These are phyloP conservation scores for Erigeron canadensis DNA, from an alignment of 129 eudicot species.

Conservation along the genomic window DNA sequence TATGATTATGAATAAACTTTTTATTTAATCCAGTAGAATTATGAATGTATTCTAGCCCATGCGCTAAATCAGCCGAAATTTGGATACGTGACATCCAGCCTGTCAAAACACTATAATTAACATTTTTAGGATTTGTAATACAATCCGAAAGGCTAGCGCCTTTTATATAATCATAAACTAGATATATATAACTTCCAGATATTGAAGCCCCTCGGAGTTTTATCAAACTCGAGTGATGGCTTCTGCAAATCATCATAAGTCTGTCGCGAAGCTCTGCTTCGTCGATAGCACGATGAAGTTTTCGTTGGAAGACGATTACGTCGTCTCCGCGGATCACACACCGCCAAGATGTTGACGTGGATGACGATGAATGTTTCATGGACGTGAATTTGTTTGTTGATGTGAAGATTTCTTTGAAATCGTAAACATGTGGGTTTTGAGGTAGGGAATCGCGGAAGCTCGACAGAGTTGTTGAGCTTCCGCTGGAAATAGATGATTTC, in stretches of 20 bases:
- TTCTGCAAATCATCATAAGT: constrained; percentile 56
- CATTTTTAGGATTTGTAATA: constrained; percentile 59
- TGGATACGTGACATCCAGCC: constrained; percentile 67
- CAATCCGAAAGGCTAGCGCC: constrained; percentile 67
- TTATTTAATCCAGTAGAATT: constrained; percentile 63
- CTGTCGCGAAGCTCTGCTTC: constrained; percentile 43
- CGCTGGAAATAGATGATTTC: constrained; percentile 45
- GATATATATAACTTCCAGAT: constrained; percentile 59
- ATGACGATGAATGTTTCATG: constrained; percentile 43
- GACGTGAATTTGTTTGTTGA: constrained; percentile 61
- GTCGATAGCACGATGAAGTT: constrained; percentile 49
- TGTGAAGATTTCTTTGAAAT: constrained; percentile 54
- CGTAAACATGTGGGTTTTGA: constrained; percentile 61
- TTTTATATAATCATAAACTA: constrained; percentile 64
- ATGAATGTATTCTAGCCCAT: constrained; percentile 84
- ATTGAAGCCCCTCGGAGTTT: constrained; percentile 72
- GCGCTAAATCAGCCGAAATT: constrained; percentile 69
- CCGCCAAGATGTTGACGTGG: constrained; percentile 71
- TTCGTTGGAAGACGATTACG: constrained; percentile 60
- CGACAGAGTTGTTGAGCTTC: constrained; percentile 30
- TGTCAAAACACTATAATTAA: constrained; percentile 56
- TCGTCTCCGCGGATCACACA: constrained; percentile 60
- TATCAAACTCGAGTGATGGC: constrained; percentile 68
- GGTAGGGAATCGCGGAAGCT: constrained; percentile 65
- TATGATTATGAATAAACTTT: constrained; percentile 70